Conservation (phyloP, 805 yeast genomes). For the Cyberlindnera japonica region DNA sequence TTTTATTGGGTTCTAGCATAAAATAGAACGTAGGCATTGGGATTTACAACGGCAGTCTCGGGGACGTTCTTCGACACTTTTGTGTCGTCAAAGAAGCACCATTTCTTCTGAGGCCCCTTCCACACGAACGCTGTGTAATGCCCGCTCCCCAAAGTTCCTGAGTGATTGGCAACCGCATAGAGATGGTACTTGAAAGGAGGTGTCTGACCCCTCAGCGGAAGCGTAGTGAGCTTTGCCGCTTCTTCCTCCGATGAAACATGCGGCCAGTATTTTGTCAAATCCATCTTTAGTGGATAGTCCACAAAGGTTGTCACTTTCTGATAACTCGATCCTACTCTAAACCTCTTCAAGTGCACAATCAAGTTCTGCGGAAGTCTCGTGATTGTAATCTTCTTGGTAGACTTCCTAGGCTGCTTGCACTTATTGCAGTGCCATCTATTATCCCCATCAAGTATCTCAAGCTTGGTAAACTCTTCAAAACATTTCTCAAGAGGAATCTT, state of each 20-base stretch:
- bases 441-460: constrained; percentile 70
- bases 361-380: constrained; percentile 76
- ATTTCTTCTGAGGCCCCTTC: constrained; percentile 48
- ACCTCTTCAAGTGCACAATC: constrained; percentile 83
- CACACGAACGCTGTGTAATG: constrained; percentile 83
- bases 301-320: constrained; percentile 46
- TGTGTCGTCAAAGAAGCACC: constrained; percentile 85
- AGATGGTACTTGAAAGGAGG: constrained; percentile 79
- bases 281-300: constrained; percentile 62
- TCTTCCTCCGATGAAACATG: constrained; percentile 11
- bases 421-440: constrained; percentile 82
- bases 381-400: constrained; percentile 67
- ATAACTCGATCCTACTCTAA: constrained; percentile 41
- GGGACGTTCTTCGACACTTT: constrained; percentile 53
- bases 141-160: constrained; percentile 78
- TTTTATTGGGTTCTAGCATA: constrained; percentile 43
- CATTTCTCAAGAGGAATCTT: constrained; percentile 51
- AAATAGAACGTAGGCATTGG: constrained; percentile 81
- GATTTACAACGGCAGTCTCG: constrained; percentile 53
- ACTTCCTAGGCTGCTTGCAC: constrained; percentile 59
- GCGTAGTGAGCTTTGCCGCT: constrained; percentile 29
- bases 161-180: constrained; percentile 81
- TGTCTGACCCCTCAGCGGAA: constrained; percentile 68
- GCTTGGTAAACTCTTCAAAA: constrained; percentile 69
- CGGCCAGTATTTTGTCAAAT: constrained; percentile 35